Evolutionary conservation across 352 stramenopile species (phyloP).

Genomic region (Paralagenidium karlingii): DNA sequence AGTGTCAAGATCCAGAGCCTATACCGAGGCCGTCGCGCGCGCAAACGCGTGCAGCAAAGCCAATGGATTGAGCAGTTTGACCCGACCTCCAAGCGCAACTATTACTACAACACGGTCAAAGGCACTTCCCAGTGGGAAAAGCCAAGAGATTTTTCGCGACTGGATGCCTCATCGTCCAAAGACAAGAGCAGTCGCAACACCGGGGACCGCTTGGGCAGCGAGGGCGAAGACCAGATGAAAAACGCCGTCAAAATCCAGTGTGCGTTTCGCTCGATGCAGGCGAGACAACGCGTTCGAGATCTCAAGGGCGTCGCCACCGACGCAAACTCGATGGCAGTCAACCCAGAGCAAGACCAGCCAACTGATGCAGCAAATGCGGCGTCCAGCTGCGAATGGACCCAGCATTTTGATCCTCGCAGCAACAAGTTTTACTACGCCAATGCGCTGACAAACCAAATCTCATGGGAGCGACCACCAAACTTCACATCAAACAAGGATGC

Average conservation of each 20-base stretch:
- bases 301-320: slow-evolving; percentile 3
- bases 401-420: slow-evolving; percentile 30
- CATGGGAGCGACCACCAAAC: slow-evolving; percentile 22
- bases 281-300: slow-evolving; percentile 17
- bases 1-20: slow-evolving; percentile 21
- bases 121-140: slow-evolving; percentile 26
- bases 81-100: slow-evolving; percentile 12
- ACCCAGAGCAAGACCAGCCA: slow-evolving; percentile 1
- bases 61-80: slow-evolving; percentile 45
- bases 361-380: slow-evolving; percentile 1
- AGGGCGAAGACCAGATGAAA: slow-evolving; percentile 17
- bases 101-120: slow-evolving; percentile 38
- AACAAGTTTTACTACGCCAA: slow-evolving; percentile 19
- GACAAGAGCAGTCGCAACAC: no score
- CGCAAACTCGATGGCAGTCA: neutral
- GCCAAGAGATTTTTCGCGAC: slow-evolving; percentile 20
- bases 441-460: slow-evolving; percentile 11
- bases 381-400: slow-evolving; percentile 11
- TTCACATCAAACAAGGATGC: no score
- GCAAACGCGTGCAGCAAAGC: slow-evolving; percentile 9
- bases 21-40: slow-evolving; percentile 12
- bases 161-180: no score
- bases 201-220: no score
- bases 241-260: slow-evolving; percentile 44
- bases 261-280: slow-evolving; percentile 24